A percentile compares a stretch with the other conserved stretches of the same genome.
phyloP scores from a whole-genome alignment of 2,329 filamentous ascomycete genomes.

The Sporothrix pseudoabietina region DNA sequence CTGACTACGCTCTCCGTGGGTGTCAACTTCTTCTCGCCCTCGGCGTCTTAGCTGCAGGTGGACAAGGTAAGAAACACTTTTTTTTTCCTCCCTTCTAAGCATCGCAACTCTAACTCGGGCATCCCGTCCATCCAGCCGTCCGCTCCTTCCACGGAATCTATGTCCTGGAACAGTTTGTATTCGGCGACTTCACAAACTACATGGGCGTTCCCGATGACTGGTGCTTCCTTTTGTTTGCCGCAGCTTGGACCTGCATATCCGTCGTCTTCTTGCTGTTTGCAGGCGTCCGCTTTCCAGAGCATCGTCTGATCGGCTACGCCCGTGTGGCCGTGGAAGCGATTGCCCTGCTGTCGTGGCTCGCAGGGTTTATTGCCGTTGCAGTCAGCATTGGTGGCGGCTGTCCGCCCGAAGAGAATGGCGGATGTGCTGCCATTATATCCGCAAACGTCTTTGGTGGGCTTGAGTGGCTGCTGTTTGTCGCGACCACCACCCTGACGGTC shows the following conservation, averaged over 20 bases:
- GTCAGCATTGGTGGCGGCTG: neutral
- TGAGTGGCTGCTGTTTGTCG: neutral
- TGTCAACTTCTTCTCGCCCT: neutral
- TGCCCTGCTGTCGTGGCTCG: neutral
- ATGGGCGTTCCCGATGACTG: neutral
- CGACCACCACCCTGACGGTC: neutral
- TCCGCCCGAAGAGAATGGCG: neutral
- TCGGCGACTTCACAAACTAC: neutral
- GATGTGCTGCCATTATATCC: neutral
- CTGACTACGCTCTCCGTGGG: neutral
- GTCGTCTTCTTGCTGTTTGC: neutral
- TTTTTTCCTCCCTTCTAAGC: neutral
- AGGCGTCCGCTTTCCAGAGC: neutral
- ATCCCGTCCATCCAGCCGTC: neutral
- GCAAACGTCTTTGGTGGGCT: neutral
- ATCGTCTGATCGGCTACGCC: neutral
- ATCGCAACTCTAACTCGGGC: neutral
- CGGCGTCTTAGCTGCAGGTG: neutral
- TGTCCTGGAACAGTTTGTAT: neutral
- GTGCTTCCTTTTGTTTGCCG: neutral
- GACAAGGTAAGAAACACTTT: neutral
- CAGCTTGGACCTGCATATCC: neutral
- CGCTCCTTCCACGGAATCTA: neutral
- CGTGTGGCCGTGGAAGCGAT: neutral
- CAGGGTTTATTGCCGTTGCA: neutral